phyloP scores from a whole-genome alignment of 2,329 filamentous ascomycete species.

The Hypoxylon sp. region DNA sequence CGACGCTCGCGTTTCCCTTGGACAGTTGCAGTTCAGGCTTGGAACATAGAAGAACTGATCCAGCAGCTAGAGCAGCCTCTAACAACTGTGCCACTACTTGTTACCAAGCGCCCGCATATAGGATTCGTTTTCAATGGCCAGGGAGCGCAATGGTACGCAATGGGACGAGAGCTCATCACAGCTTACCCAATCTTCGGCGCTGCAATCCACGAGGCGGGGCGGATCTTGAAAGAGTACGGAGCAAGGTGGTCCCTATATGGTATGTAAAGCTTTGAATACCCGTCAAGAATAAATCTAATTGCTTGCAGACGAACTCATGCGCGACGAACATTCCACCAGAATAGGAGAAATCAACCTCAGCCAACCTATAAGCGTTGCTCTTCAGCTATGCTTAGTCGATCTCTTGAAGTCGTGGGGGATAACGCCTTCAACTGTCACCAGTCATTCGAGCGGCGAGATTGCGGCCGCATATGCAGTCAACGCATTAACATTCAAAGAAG shows the following conservation, averaged over 20 bases:
- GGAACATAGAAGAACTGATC: not conserved
- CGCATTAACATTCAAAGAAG: slow-evolving; percentile 15
- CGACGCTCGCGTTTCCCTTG: slow-evolving; percentile 13
- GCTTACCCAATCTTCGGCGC: slow-evolving; percentile 12
- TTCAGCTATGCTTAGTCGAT: slow-evolving; percentile 34
- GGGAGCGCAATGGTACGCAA: slow-evolving; percentile 37
- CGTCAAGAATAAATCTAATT: too few relatives aligned
- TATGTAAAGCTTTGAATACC: too few relatives aligned
- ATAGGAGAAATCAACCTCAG: slow-evolving; percentile 21
- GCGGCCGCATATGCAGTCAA: slow-evolving; percentile 53
- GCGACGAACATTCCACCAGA: slow-evolving; percentile 11
- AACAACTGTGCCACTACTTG: not conserved
- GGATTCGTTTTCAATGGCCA: slow-evolving; percentile 44
- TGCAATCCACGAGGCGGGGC: slow-evolving; percentile 3
- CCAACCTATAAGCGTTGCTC: slow-evolving; percentile 28
- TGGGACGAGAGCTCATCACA: slow-evolving; percentile 35
- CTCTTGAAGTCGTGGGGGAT: slow-evolving; percentile 30
- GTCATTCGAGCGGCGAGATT: slow-evolving; percentile 49
- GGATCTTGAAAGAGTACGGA: slow-evolving; percentile 13
- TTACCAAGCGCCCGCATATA: slow-evolving; percentile 6
- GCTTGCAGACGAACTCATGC: slow-evolving; percentile 31
- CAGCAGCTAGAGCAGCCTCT: not conserved
- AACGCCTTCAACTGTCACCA: slow-evolving; percentile 21
- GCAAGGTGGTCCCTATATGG: slow-evolving; percentile 30
- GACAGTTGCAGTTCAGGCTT: not conserved